Base-by-base conservation (phyloP, 2,329 filamentous ascomycete species). In the Ceratocystiopsis sp. region DNA sequence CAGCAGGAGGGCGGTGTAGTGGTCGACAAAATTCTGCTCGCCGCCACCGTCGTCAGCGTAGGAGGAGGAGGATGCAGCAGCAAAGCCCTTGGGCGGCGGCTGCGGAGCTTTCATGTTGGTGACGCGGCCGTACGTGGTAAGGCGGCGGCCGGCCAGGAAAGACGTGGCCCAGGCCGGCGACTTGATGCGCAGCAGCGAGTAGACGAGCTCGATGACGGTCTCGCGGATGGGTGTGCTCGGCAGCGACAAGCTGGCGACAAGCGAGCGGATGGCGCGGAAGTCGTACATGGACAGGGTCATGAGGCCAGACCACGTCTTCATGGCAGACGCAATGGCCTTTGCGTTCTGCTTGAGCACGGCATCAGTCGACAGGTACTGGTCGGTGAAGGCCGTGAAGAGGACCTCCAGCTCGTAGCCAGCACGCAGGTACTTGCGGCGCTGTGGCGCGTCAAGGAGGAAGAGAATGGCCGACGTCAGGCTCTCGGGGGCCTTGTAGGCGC, bases 71-170 rank as follows among this genome's bases (percentile, higher is more conserved):
- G 19, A 21, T 21, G 19, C 25, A 8, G 25, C 25, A 9, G 65
- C 57, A 18, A 71, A 65, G 38, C 67, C 32, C 6, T 32, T 57
- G 18, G 64, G 62, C 47, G 70, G 71, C 14, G 55, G 57, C 9
- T 62, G 60, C 25, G 77, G 68, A 1, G 78, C 69, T 51, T 84
- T 85, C 42, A 96, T 64, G 47, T 85, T 91, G 9, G 85, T 78
- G 35, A 96, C 87, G 53, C 93, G 75, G n/a, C 87, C 89, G 58
- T 98, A 98, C 0, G 91, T 98, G 1, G 93, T 98, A 39, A 98
- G 67, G 46, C 93, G 73, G 50, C 91, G 75, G 9, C 91, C 93
- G 34, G 93, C 91, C 39, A 98, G 71, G 57, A 94, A 98, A 0
- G 89, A 93, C 0, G 85, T 87, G 9, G 91, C 93, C 91, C 91